Evolutionary conservation across 2,329 filamentous ascomycete genomes (phyloP).

Genomic region (Alternaria solani): DNA sequence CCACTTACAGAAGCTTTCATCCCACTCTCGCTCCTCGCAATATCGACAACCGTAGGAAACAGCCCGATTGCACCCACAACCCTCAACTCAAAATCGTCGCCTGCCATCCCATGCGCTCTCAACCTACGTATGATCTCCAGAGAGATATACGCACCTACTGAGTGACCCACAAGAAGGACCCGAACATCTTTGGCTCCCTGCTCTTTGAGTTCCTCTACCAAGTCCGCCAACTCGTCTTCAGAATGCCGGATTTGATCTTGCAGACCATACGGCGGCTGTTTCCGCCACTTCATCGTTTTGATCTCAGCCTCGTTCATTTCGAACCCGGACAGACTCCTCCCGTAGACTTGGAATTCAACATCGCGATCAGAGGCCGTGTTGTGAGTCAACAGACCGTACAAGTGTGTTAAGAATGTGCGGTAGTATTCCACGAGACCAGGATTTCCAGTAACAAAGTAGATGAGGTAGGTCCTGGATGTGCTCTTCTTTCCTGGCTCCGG

Average conservation of each 20-base stretch:
- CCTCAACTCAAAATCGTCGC: constrained; percentile 31
- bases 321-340: constrained; percentile 55
- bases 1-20: constrained; percentile 50
- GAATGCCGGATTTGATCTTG: constrained; percentile 61
- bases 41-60: constrained; percentile 59
- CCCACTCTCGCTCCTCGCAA: constrained; percentile 55
- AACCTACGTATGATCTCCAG: constrained; percentile 53
- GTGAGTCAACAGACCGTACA: constrained; percentile 63
- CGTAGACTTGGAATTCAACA: constrained; percentile 50
- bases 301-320: constrained; percentile 41
- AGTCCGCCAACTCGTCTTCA: constrained; percentile 52
- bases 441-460: constrained; percentile 80
- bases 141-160: constrained; percentile 57
- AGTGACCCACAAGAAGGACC: constrained; percentile 56
- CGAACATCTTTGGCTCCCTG: constrained; percentile 38
- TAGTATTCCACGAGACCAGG: constrained; percentile 81
- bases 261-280: constrained; percentile 52
- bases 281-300: constrained; percentile 32
- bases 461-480: constrained; percentile 54
- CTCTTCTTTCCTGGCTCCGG: constrained; percentile 30
- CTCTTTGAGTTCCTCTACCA: constrained; percentile 45
- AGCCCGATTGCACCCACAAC: constrained; percentile 51
- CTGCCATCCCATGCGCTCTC: constrained; percentile 35
- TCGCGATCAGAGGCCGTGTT: constrained; percentile 25
- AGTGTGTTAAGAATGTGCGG: constrained; percentile 67